Evolutionary conservation across 257 asterid genomes (phyloP).

Genomic region (Ophiorrhiza pumila): DNA sequence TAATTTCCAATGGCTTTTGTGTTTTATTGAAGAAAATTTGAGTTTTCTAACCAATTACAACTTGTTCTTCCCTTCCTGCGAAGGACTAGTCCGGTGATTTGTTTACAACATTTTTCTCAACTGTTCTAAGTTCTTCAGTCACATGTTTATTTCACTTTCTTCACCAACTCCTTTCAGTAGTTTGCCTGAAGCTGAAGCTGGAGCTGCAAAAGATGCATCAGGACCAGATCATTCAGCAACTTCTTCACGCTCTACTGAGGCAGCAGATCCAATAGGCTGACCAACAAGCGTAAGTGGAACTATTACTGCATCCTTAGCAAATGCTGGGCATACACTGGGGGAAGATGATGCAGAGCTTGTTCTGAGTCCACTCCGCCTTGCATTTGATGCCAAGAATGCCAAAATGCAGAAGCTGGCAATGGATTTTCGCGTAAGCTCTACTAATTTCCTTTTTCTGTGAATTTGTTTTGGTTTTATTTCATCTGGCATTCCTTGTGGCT

Average conservation of each 20-base stretch:
- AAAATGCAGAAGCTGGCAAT: constrained; percentile 90
- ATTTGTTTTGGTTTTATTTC: constrained; percentile 15
- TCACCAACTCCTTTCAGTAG: constrained; percentile 33
- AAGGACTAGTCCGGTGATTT: neutral
- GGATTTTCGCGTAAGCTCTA: constrained; percentile 96
- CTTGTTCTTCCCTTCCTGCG: neutral
- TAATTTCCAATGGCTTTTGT: neutral
- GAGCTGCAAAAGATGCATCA: constrained; percentile 37
- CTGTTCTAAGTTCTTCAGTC: constrained; percentile 12
- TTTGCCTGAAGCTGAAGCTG: constrained; percentile 51
- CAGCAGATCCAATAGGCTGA: constrained; percentile 33
- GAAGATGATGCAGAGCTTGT: constrained; percentile 90
- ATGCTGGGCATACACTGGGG: constrained; percentile 76
- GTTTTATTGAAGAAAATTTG: neutral
- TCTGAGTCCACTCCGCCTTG: constrained; percentile 77
- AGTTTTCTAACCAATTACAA: neutral
- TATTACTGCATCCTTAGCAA: constrained; percentile 53
- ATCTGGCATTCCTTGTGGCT: constrained; percentile 7
- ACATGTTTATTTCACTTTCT: constrained; percentile 18
- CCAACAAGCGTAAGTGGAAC: constrained; percentile 39
- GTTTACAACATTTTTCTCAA: constrained; percentile 15
- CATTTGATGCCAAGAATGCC: constrained; percentile 85
- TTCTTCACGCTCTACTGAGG: constrained; percentile 41
- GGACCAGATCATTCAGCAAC: constrained; percentile 41
- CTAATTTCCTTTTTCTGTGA: constrained; percentile 20